Evolutionary conservation across 331 rosid species (phyloP).

Genomic region (Cucumis variabilis): DNA sequence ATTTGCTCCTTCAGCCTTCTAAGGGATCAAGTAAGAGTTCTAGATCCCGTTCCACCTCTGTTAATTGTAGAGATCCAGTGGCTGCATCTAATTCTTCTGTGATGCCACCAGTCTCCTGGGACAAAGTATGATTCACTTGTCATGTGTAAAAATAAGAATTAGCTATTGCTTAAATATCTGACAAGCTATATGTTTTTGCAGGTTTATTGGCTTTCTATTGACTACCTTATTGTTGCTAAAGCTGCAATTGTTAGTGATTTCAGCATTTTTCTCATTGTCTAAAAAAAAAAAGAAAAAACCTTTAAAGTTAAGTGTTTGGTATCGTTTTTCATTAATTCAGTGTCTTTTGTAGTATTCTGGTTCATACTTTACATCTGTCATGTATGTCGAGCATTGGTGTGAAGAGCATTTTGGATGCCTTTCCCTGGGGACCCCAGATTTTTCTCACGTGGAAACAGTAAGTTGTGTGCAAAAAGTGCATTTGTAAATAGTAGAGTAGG

Average conservation of each 20-base stretch:
- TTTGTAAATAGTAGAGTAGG: not conserved
- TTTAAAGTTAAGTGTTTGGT: not conserved
- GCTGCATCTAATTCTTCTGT: conserved; percentile 41
- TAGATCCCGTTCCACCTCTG: conserved; percentile 55
- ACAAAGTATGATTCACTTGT: conserved; percentile 56
- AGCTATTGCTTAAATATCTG: conserved; percentile 18
- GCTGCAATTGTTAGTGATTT: conserved; percentile 77
- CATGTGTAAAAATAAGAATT: conserved; percentile 20
- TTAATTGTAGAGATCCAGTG: conserved; percentile 57
- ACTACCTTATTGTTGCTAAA: conserved; percentile 84
- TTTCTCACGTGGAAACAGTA: conserved; percentile 80
- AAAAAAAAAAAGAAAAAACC: too few relatives aligned
- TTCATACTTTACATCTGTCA: conserved; percentile 78
- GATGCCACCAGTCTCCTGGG: conserved; percentile 64
- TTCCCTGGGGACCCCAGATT: conserved; percentile 85
- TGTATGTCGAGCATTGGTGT: conserved; percentile 98
- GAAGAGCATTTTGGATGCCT: conserved; percentile 79
- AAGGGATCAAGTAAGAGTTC: conserved; percentile 70
- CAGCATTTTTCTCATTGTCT: not conserved
- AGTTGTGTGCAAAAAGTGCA: conserved; percentile 31
- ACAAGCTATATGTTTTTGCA: conserved; percentile 45
- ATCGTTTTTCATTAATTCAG: conserved; percentile 32
- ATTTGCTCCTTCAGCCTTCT: conserved; percentile 50
- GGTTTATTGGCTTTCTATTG: conserved; percentile 94
- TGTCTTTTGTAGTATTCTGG: conserved; percentile 65